Percentiles rank a stretch among this genome's conserved stretches.
These are phyloP conservation scores for Podospora appendiculata DNA, from an alignment of 495 filamentous ascomycete genomes.

Conservation along the genomic window DNA sequence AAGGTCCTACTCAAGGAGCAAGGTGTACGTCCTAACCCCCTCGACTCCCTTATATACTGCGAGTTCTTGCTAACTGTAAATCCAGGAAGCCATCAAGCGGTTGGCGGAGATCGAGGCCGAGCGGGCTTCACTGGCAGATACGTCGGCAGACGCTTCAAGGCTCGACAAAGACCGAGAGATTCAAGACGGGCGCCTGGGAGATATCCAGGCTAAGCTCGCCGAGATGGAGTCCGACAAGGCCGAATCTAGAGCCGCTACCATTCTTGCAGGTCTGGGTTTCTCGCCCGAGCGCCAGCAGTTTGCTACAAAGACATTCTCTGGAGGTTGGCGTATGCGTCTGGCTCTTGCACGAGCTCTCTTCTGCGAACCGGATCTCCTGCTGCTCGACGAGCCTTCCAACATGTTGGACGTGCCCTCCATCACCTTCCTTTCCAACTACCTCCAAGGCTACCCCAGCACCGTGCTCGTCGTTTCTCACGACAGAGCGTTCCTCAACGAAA, in stretches of 20 bases:
- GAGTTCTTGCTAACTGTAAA: slow-evolving; percentile 10
- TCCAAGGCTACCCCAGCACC: slow-evolving; percentile 89
- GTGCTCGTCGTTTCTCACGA: slow-evolving; percentile 98
- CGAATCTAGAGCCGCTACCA: slow-evolving; percentile 88
- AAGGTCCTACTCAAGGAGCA: slow-evolving; percentile 92
- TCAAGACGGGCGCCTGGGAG: slow-evolving; percentile 76
- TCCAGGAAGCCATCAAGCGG: slow-evolving; percentile 46
- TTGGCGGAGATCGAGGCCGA: slow-evolving; percentile 74
- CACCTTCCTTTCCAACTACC: slow-evolving; percentile 94
- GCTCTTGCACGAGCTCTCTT: slow-evolving; percentile 92
- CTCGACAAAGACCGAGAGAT: slow-evolving; percentile 84
- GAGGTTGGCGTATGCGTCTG: slow-evolving; percentile 99
- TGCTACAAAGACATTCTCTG: slow-evolving; percentile 95
- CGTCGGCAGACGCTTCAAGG: slow-evolving; percentile 72
- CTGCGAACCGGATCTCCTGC: slow-evolving; percentile 92
- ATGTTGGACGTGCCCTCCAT: slow-evolving; percentile 99
- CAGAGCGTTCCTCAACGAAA: slow-evolving; percentile 96
- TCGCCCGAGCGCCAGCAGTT: slow-evolving; percentile 87
- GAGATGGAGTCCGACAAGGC: slow-evolving; percentile 99
- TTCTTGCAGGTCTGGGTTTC: slow-evolving; percentile 95
- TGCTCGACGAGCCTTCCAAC: slow-evolving; percentile 99
- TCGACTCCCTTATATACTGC: not conserved
- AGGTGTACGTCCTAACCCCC: slow-evolving; percentile 45
- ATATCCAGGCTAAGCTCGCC: slow-evolving; percentile 84
- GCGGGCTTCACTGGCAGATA: slow-evolving; percentile 73